A percentile compares a stretch with the other conserved stretches of the same genome.
phyloP scores from a whole-genome alignment of 345 rosid species.

The Citrus cavaleriei region DNA sequence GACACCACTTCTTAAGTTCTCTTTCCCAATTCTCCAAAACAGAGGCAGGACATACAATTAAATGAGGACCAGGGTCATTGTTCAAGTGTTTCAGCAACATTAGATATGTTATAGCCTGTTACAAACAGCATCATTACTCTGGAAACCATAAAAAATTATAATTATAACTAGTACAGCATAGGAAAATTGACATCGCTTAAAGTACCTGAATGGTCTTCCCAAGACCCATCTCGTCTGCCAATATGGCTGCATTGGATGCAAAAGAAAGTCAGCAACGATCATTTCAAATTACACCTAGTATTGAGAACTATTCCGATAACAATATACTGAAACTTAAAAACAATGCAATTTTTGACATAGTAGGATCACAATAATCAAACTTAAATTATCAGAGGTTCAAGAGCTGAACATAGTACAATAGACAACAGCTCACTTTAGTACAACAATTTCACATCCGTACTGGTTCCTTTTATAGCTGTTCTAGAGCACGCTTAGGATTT shows the following conservation, averaged over 20 bases:
- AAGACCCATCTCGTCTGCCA: conserved; percentile 99
- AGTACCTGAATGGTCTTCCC: conserved; percentile 97
- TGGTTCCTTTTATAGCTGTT: neutral
- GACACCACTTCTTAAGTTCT: conserved; percentile 96
- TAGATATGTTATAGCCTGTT: conserved; percentile 87
- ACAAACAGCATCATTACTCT: conserved; percentile 19
- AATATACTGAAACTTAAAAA: neutral
- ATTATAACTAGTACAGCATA: neutral
- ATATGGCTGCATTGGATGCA: conserved; percentile 65
- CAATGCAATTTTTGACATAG: neutral
- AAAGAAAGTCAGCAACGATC: conserved; percentile 20
- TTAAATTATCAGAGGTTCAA: neutral
- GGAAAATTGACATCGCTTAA: conserved; percentile 6
- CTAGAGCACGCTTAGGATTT: neutral
- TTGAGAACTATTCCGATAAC: conserved; percentile 2
- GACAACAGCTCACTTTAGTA: neutral
- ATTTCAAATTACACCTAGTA: neutral
- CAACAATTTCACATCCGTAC: neutral
- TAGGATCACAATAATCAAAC: neutral
- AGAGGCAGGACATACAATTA: conserved; percentile 97
- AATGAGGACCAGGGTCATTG: conserved; percentile 91
- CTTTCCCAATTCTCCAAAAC: conserved; percentile 98
- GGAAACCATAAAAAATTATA: neutral
- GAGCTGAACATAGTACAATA: neutral
- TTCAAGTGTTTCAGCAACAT: conserved; percentile 69